Base-by-base conservation (phyloP, 2,329 filamentous ascomycete species). In the Aureobasidium pullulans region DNA sequence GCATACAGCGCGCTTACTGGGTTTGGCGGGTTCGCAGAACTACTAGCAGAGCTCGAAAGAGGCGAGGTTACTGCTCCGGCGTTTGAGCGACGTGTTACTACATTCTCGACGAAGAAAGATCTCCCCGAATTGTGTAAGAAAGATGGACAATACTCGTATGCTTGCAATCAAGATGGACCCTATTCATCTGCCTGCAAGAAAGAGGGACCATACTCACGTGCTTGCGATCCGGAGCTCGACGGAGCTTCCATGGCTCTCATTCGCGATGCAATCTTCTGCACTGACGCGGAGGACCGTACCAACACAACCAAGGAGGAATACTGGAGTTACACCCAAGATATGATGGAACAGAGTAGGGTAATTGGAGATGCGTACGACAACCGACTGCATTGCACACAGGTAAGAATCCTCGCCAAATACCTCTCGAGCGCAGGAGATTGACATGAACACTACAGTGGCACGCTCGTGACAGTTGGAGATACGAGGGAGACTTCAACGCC, bases 311-410 rank as follows among this genome's bases (percentile, higher is more conserved):
- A 65, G 31, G 63, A 62, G 31, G 58, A 63, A 9, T 67, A 59
- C 40, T 50, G 47, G 13, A 44, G 57, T 11, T 65, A 66, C 42
- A 56, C 60, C 6, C 32, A 69, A 15, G 37, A 63, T 6, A 61
- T 73, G 6, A 65, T 69, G 15, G 60, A 52, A 6, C 64, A 71
- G n/a, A 71, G 68, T 6, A 67, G 66, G 0, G 64, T 69, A 3
- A 65, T 69, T 3, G 74, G 72, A 32, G 68, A 67, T 5, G 64
- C 68, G 11, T 76, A 63, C 72, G 1, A 64, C 64, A 23, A 64
- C 72, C 4, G 19, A 19, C 19, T 19, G 19, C 19, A 19, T 19
- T 19, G 19, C 19, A 19, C 19, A 19, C 19, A 19, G 19, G 19
- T 19, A 19, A 19, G 19, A 19, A 19, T 19, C 19, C 19, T 19